Conservation (phyloP, 208 protist species). For the Strigomonas oncopelti region DNA sequence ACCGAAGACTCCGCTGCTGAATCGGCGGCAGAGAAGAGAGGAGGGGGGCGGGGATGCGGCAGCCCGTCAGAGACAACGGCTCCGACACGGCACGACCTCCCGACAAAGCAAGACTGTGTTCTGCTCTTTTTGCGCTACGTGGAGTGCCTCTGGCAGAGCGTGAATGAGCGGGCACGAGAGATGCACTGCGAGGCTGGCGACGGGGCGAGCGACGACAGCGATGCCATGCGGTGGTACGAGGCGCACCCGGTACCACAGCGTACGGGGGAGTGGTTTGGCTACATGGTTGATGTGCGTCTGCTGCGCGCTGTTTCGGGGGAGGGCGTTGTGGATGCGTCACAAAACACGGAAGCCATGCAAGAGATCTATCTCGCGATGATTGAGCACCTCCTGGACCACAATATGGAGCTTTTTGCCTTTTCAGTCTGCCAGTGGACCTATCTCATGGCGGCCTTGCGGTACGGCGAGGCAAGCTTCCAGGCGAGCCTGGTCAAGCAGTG, state of each 20-base stretch:
- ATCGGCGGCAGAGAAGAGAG: neutral
- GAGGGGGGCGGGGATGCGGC: no score
- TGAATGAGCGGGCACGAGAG: neutral
- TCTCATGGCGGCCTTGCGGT: constrained; percentile 43
- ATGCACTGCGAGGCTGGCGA: no score
- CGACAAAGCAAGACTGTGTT: constrained; percentile 31
- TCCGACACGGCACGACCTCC: neutral
- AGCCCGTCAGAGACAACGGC: no score
- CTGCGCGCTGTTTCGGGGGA: constrained; percentile 13
- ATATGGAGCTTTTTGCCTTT: constrained; percentile 54
- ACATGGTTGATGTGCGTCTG: constrained; percentile 19
- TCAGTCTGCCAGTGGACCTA: constrained; percentile 58
- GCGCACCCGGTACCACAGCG: constrained; percentile 24
- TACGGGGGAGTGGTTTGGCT: constrained; percentile 41
- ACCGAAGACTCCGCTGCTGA: neutral
- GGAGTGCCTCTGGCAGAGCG: constrained; percentile 42
- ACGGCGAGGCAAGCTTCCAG: constrained; percentile 29
- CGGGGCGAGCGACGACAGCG: neutral
- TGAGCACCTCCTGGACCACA: constrained; percentile 38
- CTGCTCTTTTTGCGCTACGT: constrained; percentile 70
- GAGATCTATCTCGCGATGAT: constrained; percentile 49
- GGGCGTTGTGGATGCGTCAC: constrained; percentile 24
- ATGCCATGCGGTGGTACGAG: neutral
- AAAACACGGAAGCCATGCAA: constrained; percentile 57
- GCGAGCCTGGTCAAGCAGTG: constrained; percentile 6